Conservation (phyloP, 202 grass and related monocot species). For the Saccharum hybrid region DNA sequence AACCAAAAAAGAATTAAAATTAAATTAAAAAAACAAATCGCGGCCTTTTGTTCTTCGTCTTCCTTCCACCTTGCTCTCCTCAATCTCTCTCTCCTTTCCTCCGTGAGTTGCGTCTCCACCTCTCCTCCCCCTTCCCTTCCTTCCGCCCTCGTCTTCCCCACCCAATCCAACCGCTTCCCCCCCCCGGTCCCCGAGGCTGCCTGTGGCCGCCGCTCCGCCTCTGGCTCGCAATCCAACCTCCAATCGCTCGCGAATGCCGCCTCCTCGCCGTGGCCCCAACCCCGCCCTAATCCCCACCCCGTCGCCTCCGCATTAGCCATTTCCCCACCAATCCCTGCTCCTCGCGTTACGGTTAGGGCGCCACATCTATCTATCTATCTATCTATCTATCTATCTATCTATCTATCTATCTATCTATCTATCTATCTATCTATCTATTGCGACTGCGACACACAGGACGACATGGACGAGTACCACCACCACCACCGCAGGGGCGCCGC, state of each 20-base stretch:
- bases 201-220: not conserved
- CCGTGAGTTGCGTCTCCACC: slow-evolving; percentile 48
- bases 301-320: slow-evolving; percentile 44
- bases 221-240: not conserved
- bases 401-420: too few relatives aligned
- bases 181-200: not conserved
- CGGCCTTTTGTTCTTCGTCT: not conserved
- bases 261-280: not conserved
- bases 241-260: slow-evolving; percentile 34
- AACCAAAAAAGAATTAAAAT: not conserved
- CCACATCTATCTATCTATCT: too few relatives aligned
- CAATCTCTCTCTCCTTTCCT: slow-evolving; percentile 19
- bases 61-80: slow-evolving; percentile 16
- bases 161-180: slow-evolving; percentile 37
- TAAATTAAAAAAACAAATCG: not conserved
- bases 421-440: too few relatives aligned
- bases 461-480: slow-evolving; percentile 60
- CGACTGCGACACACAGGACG: too few relatives aligned
- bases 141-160: not conserved
- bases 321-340: not conserved
- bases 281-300: slow-evolving; percentile 52
- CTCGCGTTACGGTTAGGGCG: too few relatives aligned
- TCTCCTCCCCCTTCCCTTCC: not conserved
- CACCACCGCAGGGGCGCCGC: slow-evolving; percentile 70
- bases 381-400: too few relatives aligned